Conservation (phyloP, 2,329 filamentous ascomycete genomes). For the Cordyceps pruinosa region DNA sequence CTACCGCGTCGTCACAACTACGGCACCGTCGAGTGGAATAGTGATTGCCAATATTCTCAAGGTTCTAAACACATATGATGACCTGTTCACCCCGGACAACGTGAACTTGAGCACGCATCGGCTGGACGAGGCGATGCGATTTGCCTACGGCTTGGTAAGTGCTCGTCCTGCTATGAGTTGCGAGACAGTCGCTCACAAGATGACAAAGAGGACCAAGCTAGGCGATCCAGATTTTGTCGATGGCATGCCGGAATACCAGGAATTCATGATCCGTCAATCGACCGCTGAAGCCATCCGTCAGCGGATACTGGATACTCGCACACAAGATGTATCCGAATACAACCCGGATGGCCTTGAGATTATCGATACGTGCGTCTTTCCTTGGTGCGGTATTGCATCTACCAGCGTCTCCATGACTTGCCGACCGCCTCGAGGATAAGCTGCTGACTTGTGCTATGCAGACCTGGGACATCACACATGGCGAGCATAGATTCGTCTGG, state of each 20-base stretch:
- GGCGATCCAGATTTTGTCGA: slow-evolving; percentile 69
- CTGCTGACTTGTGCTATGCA: slow-evolving; percentile 24
- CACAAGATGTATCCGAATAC: slow-evolving; percentile 35
- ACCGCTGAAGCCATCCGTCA: slow-evolving; percentile 46
- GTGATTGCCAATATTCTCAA: slow-evolving; percentile 68
- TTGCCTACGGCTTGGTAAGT: slow-evolving; percentile 57
- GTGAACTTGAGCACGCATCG: slow-evolving; percentile 63
- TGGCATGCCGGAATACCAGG: slow-evolving; percentile 53
- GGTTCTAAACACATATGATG: slow-evolving; percentile 62
- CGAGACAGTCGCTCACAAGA: not conserved
- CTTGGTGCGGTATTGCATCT: not conserved
- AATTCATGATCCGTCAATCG: slow-evolving; percentile 55
- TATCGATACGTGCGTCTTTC: slow-evolving; percentile 38
- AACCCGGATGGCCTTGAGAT: slow-evolving; percentile 40
- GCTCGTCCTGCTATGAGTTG: no score
- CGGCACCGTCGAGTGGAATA: slow-evolving; percentile 65
- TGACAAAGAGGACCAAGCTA: slow-evolving; percentile 52
- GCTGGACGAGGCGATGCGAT: slow-evolving; percentile 74
- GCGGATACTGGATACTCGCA: slow-evolving; percentile 35
- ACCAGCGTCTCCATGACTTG: not conserved
- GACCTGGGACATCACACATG: slow-evolving; percentile 61
- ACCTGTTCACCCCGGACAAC: slow-evolving; percentile 49
- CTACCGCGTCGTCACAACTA: slow-evolving; percentile 59
- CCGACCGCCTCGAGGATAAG: not conserved
- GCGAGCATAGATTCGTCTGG: slow-evolving; percentile 63